phyloP scores from a whole-genome alignment of 805 yeast genomes.

The Dipodascopsis tothii region DNA sequence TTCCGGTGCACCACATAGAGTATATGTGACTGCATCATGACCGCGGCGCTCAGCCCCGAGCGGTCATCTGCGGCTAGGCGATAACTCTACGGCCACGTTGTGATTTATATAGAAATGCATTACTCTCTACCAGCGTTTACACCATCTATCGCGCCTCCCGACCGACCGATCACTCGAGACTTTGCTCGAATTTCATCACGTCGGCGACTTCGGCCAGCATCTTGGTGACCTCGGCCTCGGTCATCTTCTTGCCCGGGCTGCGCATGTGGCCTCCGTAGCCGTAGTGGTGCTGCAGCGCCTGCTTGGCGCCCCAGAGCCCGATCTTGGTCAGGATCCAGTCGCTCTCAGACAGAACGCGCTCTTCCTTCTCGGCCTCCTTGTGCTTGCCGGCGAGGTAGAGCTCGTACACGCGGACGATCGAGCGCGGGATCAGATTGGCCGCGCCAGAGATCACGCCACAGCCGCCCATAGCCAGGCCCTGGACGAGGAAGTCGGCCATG shows the following conservation, averaged over 20 bases:
- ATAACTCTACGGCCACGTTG: no score
- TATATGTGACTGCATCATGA: no score
- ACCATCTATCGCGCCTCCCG: no score
- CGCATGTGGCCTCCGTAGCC: slow-evolving; percentile 23
- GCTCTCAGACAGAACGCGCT: slow-evolving; percentile 38
- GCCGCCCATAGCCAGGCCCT: slow-evolving; percentile 42
- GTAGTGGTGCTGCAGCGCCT: slow-evolving; percentile 13
- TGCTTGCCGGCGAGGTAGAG: slow-evolving; percentile 38
- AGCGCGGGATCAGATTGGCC: slow-evolving; percentile 47
- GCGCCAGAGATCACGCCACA: slow-evolving; percentile 48
- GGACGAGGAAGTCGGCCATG: slow-evolving; percentile 46
- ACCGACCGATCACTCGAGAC: no score
- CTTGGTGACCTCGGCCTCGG: slow-evolving; percentile 3
- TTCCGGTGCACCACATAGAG: no score
- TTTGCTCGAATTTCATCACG: neutral
- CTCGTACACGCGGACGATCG: slow-evolving; percentile 33
- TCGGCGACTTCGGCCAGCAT: slow-evolving; percentile 1
- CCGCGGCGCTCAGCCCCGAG: no score
- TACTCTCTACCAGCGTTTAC: no score
- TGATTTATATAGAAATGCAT: no score
- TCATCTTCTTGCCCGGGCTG: slow-evolving; percentile 8
- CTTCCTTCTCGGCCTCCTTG: slow-evolving; percentile 40
- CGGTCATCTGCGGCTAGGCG: no score
- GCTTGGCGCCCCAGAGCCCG: slow-evolving; percentile 25
- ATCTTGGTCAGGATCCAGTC: slow-evolving; percentile 32